Evolutionary conservation across 805 yeast genomes (phyloP), one percentile per base, ranked within the genome.

Genomic region (Saccharomycodes ludwigii): DNA sequence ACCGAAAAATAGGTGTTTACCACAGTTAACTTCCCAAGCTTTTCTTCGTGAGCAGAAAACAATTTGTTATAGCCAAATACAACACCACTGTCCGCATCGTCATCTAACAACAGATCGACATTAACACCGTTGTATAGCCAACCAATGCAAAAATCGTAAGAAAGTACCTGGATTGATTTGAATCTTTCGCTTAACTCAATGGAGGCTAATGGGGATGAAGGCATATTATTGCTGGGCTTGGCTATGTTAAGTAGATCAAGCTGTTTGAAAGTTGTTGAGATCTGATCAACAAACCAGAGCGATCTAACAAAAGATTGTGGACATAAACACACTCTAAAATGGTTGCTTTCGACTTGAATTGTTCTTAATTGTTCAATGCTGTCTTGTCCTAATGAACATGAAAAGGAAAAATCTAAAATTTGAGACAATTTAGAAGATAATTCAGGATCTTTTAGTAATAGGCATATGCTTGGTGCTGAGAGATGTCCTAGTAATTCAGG

Each of bases 61-160:
- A 83, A 68, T 12, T 75, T 59, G 40, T 81, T 83, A 34, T 79
- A 82, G 0, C 96, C 96, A 19, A 73, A 38, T 23, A 80, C 74
- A n/a, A 83, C 46, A 8, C 95, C 95, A 0, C 84, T 84, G 15
- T 63, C 64, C 2, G 46, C 38, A 2, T 50, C 47, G 4, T 50
- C 51, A 5, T 46, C 44, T 13, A 16, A 25, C 6, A 20, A 6
- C 6, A 10, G 17, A 9, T 25, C 21, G 3, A 20, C 26, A 18
- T 27, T 24, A 12, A 27, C 27, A 11, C 46, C 48, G n/a, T 68
- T 74, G 47, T 78, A 79, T 4, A 79, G 48, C 85, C 94, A 83
- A 0, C 95, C 94, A 21, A 79, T 37, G 39, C 93, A 79, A 37
- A 80, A 61, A 40, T 77, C 70, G 41, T 74, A 68, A 0, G 83